Conservation (phyloP, 305 asterid species). For the Fraxinus latifolia region DNA sequence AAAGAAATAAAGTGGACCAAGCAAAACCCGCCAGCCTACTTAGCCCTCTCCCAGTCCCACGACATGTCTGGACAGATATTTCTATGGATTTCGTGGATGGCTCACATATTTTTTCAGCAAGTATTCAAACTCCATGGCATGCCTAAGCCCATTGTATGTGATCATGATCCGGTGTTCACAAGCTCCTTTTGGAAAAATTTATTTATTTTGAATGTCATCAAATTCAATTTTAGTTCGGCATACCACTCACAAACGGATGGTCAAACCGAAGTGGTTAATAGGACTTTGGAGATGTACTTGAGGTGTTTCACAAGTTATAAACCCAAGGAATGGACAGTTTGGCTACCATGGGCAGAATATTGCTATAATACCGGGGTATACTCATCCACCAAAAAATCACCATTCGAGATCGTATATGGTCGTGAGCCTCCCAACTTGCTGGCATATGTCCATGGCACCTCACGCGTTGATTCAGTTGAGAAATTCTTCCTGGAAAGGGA, state of each 20-base stretch:
- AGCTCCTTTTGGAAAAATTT: neutral
- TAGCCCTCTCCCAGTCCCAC: neutral
- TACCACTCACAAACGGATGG: neutral
- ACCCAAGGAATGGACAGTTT: neutral
- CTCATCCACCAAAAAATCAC: neutral
- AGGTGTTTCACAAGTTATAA: neutral
- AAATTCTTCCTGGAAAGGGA: too few species aligned
- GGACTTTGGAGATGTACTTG: neutral
- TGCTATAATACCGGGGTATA: neutral
- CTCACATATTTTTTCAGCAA: neutral
- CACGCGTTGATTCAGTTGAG: too few species aligned
- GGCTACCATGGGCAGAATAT: neutral
- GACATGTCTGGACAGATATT: neutral
- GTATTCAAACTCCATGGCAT: neutral
- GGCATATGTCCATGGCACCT: neutral
- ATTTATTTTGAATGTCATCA: neutral
- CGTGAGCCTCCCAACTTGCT: neutral
- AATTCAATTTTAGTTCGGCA: neutral
- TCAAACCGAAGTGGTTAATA: neutral
- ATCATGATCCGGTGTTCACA: neutral
- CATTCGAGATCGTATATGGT: conserved; percentile 1
- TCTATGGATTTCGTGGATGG: neutral
- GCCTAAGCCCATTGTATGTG: neutral
- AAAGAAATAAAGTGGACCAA: neutral
- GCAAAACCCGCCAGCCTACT: neutral